Percentiles rank a stretch among this genome's conserved stretches.
Conservation (phyloP, 495 filamentous ascomycete genomes). For the Aspergillus asperescens region DNA sequence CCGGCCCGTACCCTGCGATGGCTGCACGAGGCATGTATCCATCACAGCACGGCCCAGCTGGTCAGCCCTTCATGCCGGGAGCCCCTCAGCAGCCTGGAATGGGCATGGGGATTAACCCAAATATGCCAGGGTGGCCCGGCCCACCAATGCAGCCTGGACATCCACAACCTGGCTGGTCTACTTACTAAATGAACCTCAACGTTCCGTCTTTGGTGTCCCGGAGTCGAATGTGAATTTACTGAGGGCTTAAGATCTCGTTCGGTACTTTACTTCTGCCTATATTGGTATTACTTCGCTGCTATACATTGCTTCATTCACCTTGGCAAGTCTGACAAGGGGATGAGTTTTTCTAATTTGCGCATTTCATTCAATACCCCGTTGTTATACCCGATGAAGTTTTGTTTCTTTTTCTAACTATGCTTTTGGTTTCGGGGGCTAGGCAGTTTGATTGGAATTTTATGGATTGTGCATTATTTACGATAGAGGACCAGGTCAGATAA, state of each 20-base stretch:
- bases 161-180: slow-evolving; percentile 42
- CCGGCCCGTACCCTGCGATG: slow-evolving; percentile 36
- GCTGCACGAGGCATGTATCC: slow-evolving; percentile 39
- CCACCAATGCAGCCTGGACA: slow-evolving; percentile 42
- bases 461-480: slow-evolving; percentile 12
- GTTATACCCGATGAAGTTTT: slow-evolving; percentile 41
- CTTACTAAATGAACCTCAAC: slow-evolving; percentile 25
- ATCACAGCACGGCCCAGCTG: slow-evolving; percentile 34
- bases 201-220: slow-evolving; percentile 22
- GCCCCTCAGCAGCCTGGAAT: slow-evolving; percentile 38
- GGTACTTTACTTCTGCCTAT: slow-evolving; percentile 13
- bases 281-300: slow-evolving; percentile 24
- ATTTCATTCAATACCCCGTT: slow-evolving; percentile 44
- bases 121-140: slow-evolving; percentile 40
- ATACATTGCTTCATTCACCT: slow-evolving; percentile 17
- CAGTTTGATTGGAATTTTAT: not conserved
- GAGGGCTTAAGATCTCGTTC: slow-evolving; percentile 16
- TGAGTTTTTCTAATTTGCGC: slow-evolving; percentile 36
- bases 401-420: slow-evolving; percentile 9
- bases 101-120: slow-evolving; percentile 38
- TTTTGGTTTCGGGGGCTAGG: slow-evolving; percentile 16
- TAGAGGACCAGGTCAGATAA: slow-evolving; percentile 21
- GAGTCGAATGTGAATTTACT: slow-evolving; percentile 13
- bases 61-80: slow-evolving; percentile 38
- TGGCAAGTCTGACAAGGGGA: slow-evolving; percentile 19